These are phyloP conservation scores for Arthrinium puccinioides DNA, from an alignment of 2,329 filamentous ascomycete genomes.

Conservation along the genomic window DNA sequence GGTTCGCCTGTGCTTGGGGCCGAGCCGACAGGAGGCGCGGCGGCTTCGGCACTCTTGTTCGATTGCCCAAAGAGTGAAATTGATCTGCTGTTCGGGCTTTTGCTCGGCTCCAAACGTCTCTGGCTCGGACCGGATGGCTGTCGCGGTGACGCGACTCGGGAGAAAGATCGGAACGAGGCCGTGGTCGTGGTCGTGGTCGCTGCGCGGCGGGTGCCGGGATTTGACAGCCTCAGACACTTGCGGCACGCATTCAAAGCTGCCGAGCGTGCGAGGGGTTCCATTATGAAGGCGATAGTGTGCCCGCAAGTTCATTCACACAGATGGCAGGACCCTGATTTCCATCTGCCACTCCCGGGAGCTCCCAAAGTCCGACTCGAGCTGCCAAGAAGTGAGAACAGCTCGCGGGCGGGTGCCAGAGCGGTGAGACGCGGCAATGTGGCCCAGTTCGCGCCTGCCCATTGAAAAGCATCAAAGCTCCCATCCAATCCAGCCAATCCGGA, in stretches of 20 bases:
- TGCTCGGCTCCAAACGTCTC: background rate
- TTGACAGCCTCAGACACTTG: conserved; percentile 16
- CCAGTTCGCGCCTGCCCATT: too few species aligned
- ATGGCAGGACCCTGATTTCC: too few species aligned
- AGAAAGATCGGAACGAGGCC: conserved; percentile 6
- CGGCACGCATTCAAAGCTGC: conserved; percentile 19
- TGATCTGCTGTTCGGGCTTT: background rate
- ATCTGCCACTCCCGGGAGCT: too few species aligned
- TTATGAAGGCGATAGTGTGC: conserved; percentile 5
- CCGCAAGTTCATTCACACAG: too few species aligned
- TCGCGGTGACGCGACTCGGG: conserved; percentile 5
- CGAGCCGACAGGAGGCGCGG: conserved; percentile 4
- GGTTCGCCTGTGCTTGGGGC: conserved; percentile 10
- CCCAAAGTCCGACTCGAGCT: background rate
- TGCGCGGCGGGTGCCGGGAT: too few species aligned
- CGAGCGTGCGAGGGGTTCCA: conserved; percentile 21
- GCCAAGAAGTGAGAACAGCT: too few species aligned
- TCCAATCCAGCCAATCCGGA: background rate
- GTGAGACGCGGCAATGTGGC: too few species aligned
- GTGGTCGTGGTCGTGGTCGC: background rate
- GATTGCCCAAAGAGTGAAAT: background rate
- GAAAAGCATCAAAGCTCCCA: too few species aligned
- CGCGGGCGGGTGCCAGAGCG: too few species aligned
- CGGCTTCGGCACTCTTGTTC: background rate
- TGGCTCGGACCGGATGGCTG: background rate